Conservation (phyloP, 371 early-diverging fungal genomes). For the Globomyces sp. region DNA sequence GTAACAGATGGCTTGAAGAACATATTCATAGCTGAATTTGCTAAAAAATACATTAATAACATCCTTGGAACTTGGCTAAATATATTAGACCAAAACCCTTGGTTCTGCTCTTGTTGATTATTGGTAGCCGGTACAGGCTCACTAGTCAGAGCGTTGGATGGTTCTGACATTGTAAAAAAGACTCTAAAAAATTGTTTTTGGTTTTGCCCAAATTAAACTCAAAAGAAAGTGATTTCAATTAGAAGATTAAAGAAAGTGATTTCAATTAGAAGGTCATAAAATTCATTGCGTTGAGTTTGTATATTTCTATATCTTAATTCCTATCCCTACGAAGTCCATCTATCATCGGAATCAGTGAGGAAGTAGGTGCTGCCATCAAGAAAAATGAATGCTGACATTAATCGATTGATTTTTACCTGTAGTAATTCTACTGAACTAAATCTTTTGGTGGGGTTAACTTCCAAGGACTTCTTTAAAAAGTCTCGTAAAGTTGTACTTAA, state of each 20-base stretch:
- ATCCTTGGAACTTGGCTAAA: conserved; percentile 2
- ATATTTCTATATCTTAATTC: not conserved
- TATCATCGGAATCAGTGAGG: conserved; percentile 77
- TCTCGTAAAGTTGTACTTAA: conserved; percentile 72
- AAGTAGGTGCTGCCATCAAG: conserved; percentile 75
- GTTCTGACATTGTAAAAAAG: not conserved
- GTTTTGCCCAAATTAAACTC: no score
- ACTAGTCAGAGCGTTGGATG: not conserved
- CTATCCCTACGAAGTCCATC: conserved; percentile 59
- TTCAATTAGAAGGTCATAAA: not conserved
- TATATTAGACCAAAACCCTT: not conserved
- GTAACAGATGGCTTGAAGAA: not conserved
- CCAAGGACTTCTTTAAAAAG: conserved; percentile 77
- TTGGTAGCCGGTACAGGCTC: not conserved
- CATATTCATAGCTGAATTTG: not conserved
- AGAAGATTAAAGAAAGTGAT: no score
- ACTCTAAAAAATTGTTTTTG: not conserved
- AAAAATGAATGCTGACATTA: conserved; percentile 72
- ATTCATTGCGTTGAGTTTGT: not conserved
- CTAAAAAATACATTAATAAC: conserved; percentile 3
- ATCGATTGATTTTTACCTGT: conserved; percentile 27
- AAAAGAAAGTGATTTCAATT: no score
- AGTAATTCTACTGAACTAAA: conserved; percentile 74
- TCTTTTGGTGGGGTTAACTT: conserved; percentile 77
- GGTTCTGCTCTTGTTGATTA: no score